A percentile compares a stretch with the other conserved stretches of the same genome.
Evolutionary conservation across 1,139 yeast species (phyloP).

Genomic region (Geotrichum siamense): DNA sequence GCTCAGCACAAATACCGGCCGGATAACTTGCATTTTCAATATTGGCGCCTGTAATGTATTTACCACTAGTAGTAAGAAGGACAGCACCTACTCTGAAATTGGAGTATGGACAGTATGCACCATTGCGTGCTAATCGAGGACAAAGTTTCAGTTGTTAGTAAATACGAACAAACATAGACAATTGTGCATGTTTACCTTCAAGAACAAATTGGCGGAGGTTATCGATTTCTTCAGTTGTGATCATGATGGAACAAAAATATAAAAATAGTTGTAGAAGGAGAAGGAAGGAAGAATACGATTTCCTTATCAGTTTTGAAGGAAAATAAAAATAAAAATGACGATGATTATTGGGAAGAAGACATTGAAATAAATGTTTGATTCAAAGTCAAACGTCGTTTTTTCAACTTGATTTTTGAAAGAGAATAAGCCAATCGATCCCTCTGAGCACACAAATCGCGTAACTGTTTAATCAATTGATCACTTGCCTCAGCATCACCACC

Average conservation of each 20-base stretch:
- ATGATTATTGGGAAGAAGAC: background rate
- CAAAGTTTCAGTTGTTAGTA: background rate
- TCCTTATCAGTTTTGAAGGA: background rate
- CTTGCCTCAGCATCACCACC: conserved; percentile 28
- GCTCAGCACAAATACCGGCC: conserved; percentile 85
- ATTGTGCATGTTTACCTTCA: conserved; percentile 3
- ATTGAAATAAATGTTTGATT: too few relatives aligned
- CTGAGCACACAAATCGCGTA: conserved; percentile 34
- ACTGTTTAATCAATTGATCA: conserved; percentile 34
- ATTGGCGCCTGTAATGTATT: conserved; percentile 64
- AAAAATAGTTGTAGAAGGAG: background rate
- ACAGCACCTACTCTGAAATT: conserved; percentile 84
- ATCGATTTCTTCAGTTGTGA: conserved; percentile 13
- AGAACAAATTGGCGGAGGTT: conserved; percentile 11
- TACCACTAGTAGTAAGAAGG: conserved; percentile 46
- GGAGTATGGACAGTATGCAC: conserved; percentile 75
- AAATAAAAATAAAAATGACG: background rate
- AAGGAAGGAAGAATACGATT: background rate
- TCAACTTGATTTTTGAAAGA: conserved; percentile 31
- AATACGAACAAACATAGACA: background rate
- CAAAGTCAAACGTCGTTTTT: conserved; percentile 23
- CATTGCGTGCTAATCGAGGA: conserved; percentile 26
- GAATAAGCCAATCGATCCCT: conserved; percentile 36
- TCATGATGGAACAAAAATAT: conserved; percentile 1
- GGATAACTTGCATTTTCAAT: conserved; percentile 91